Evolutionary conservation across 2,329 filamentous ascomycete species (phyloP).

Genomic region (Colletotrichum musicola): DNA sequence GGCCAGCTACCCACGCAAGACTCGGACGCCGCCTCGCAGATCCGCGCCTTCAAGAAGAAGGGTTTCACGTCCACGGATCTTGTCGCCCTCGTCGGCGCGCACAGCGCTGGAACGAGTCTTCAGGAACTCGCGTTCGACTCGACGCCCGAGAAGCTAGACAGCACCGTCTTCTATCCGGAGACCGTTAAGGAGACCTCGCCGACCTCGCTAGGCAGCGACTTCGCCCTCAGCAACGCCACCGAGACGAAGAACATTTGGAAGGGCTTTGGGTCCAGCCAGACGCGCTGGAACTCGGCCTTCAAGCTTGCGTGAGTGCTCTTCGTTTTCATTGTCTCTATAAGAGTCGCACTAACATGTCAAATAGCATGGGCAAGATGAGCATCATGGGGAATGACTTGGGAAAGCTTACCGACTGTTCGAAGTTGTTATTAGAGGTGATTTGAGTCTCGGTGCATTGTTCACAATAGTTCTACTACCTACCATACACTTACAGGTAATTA

Average conservation of each 20-base stretch:
- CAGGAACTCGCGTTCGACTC: conserved; percentile 28
- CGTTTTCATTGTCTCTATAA: not conserved
- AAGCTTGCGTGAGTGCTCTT: conserved; percentile 23
- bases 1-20: conserved; percentile 13
- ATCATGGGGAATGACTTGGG: conserved; percentile 26
- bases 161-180: conserved; percentile 24
- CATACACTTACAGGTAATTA: too few species aligned
- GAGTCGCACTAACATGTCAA: not conserved
- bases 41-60: conserved; percentile 27
- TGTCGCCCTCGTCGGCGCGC: conserved; percentile 20
- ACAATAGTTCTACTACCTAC: too few species aligned
- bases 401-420: conserved; percentile 28
- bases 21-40: conserved; percentile 20
- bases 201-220: conserved; percentile 10
- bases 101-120: conserved; percentile 7
- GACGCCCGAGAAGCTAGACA: conserved; percentile 26
- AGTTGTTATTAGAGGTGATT: not conserved
- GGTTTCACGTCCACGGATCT: conserved; percentile 21
- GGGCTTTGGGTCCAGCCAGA: conserved; percentile 17
- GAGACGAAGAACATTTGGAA: conserved; percentile 23
- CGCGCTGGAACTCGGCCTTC: conserved; percentile 21
- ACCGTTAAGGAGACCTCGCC: conserved; percentile 13
- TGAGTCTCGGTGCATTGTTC: too few species aligned
- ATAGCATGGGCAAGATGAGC: conserved; percentile 23
- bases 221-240: conserved; percentile 13